phyloP scores from a whole-genome alignment of 768 basidiomycete species.

The Suillus weaverae region DNA sequence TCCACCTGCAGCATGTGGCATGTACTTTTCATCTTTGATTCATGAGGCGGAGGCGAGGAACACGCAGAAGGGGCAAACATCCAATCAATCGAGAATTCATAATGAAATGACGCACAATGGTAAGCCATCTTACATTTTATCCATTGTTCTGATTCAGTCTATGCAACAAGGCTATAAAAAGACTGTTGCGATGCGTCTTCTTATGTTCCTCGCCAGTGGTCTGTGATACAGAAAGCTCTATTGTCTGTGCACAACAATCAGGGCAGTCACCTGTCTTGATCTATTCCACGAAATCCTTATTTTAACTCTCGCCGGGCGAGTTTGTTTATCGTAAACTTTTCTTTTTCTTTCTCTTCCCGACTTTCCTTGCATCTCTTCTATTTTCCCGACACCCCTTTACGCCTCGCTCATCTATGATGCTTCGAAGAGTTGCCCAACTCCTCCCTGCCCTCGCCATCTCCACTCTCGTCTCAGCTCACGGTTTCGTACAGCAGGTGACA shows the following conservation, averaged over 20 bases:
- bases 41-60: neutral
- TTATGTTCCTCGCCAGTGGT: neutral
- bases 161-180: neutral
- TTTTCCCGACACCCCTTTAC: neutral
- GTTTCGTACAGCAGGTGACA: slow-evolving; percentile 29
- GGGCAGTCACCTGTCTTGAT: neutral
- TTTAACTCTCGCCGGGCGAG: slow-evolving; percentile 4
- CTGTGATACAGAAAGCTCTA: neutral
- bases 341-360: neutral
- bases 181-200: neutral
- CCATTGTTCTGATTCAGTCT: neutral
- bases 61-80: neutral
- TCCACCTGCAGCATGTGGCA: neutral
- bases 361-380: neutral
- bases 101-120: neutral
- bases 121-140: neutral
- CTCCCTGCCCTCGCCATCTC: slow-evolving; percentile 17
- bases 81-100: neutral
- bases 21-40: neutral
- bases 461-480: slow-evolving; percentile 29
- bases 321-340: neutral
- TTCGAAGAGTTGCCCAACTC: slow-evolving; percentile 3
- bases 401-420: neutral
- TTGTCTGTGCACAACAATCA: neutral
- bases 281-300: neutral